These are phyloP conservation scores for Jaltomata sinuosa DNA, from an alignment of 257 asterid genomes.

Conservation along the genomic window DNA sequence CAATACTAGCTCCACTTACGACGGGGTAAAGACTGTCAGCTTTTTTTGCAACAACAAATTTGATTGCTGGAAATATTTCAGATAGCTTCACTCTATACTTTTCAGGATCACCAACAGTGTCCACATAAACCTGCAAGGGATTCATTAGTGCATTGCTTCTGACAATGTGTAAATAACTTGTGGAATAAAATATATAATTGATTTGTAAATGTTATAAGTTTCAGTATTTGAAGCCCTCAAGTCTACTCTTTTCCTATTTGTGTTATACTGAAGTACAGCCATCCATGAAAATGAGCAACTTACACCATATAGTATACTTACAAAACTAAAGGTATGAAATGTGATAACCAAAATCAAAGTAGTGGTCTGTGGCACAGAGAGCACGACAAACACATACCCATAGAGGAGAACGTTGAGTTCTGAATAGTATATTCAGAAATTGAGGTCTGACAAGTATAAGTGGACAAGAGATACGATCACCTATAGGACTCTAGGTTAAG, in stretches of 20 bases:
- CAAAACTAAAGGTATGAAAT: neutral
- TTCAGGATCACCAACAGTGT: constrained; percentile 95
- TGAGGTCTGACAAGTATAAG: neutral
- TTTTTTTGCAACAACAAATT: constrained; percentile 89
- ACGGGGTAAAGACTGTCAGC: constrained; percentile 98
- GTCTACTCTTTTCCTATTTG: neutral
- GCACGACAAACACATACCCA: neutral
- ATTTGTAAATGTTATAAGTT: neutral
- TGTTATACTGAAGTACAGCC: neutral
- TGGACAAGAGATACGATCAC: neutral
- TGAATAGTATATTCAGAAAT: neutral
- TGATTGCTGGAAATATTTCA: constrained; percentile 64
- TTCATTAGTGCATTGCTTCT: constrained; percentile 1
- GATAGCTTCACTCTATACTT: constrained; percentile 82
- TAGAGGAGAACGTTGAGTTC: neutral
- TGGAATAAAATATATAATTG: neutral
- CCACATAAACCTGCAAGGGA: constrained; percentile 74
- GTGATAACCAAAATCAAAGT: neutral
- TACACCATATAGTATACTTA: neutral
- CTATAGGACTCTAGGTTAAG: neutral
- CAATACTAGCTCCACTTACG: constrained; percentile 98
- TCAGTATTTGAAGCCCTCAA: neutral
- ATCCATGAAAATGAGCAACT: neutral
- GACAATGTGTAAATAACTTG: neutral
- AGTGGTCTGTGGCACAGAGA: neutral